phyloP scores from a whole-genome alignment of 352 stramenopile species.

The Globisporangium takayamanum region DNA sequence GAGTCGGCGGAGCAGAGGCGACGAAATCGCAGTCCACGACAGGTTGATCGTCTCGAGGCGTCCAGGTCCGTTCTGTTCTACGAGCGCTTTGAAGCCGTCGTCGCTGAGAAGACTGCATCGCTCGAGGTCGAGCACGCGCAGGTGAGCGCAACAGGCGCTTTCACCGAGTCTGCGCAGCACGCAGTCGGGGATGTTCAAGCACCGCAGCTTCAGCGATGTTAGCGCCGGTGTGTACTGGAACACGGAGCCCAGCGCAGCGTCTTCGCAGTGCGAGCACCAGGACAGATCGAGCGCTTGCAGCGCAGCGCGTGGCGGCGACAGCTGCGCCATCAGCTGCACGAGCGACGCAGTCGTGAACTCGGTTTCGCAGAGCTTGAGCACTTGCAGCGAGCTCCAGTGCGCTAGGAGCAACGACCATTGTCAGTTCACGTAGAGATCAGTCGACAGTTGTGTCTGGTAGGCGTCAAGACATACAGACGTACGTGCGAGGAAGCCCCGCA shows the following conservation, averaged over 20 bases:
- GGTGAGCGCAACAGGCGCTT: background rate
- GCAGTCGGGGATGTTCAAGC: constrained; percentile 12
- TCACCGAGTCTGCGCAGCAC: constrained; percentile 4
- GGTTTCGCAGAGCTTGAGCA: constrained; percentile 12
- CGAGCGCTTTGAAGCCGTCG: constrained; percentile 12
- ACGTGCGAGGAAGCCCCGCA: constrained; percentile 8
- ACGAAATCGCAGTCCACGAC: constrained; percentile 17
- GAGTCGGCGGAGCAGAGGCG: background rate
- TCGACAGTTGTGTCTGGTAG: background rate
- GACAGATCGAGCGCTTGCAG: constrained; percentile 17
- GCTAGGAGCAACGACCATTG: background rate
- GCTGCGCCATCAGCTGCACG: background rate
- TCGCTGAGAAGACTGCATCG: constrained; percentile 13
- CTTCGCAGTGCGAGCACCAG: constrained; percentile 16
- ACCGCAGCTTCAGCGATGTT: constrained; percentile 13
- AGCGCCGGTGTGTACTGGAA: constrained; percentile 9
- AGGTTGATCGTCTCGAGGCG: constrained; percentile 18
- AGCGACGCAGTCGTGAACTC: constrained; percentile 14
- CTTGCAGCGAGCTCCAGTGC: constrained; percentile 4
- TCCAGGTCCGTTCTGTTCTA: background rate
- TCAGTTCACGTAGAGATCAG: background rate
- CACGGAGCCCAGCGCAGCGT: constrained; percentile 6
- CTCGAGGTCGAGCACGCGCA: constrained; percentile 19
- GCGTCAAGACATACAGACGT: background rate
- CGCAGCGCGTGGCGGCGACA: background rate